Percentiles rank a stretch among this genome's conserved stretches.
Conservation (phyloP, 352 stramenopile genomes). For the Discostella stelligera region DNA sequence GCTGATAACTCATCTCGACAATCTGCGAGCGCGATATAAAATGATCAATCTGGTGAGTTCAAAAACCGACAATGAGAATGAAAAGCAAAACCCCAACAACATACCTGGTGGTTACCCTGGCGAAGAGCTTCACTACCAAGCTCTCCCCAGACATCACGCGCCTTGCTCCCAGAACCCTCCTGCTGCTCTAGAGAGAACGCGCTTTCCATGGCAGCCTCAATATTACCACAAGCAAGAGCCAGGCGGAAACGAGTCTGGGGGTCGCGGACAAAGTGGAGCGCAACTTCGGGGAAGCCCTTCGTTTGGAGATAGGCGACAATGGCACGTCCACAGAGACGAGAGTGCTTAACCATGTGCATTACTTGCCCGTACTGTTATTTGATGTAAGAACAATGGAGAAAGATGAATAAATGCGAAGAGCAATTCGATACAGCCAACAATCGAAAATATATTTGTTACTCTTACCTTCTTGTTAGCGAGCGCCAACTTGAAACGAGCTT, state of each 20-base stretch:
- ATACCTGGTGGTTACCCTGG: slow-evolving; percentile 95
- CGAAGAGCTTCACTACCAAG: slow-evolving; percentile 95
- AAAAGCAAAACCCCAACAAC: slow-evolving; percentile 13
- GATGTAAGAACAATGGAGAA: slow-evolving; percentile 6
- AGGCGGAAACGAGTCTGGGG: slow-evolving; percentile 97
- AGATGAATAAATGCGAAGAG: slow-evolving; percentile 3
- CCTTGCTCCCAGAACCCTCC: slow-evolving; percentile 69
- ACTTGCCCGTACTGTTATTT: slow-evolving; percentile 92
- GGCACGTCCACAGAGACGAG: slow-evolving; percentile 93
- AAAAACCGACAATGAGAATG: not conserved
- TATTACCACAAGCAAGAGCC: slow-evolving; percentile 97
- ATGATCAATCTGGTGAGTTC: slow-evolving; percentile 1
- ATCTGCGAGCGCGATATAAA: slow-evolving; percentile 64
- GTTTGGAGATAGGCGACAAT: slow-evolving; percentile 99
- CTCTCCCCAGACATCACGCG: slow-evolving; percentile 96
- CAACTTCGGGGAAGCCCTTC: slow-evolving; percentile 99
- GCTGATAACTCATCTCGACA: slow-evolving; percentile 99
- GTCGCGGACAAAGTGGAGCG: slow-evolving; percentile 99
- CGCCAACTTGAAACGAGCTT: slow-evolving; percentile 98
- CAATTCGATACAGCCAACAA: slow-evolving; percentile 1
- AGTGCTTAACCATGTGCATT: slow-evolving; percentile 98
- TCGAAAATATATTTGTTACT: slow-evolving; percentile 7
- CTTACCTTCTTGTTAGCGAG: slow-evolving; percentile 76
- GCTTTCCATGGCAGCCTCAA: slow-evolving; percentile 96
- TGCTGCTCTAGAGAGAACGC: slow-evolving; percentile 85